Evolutionary conservation across 768 basidiomycete genomes (phyloP).

Genomic region (Hydnomerulius pinastri): DNA sequence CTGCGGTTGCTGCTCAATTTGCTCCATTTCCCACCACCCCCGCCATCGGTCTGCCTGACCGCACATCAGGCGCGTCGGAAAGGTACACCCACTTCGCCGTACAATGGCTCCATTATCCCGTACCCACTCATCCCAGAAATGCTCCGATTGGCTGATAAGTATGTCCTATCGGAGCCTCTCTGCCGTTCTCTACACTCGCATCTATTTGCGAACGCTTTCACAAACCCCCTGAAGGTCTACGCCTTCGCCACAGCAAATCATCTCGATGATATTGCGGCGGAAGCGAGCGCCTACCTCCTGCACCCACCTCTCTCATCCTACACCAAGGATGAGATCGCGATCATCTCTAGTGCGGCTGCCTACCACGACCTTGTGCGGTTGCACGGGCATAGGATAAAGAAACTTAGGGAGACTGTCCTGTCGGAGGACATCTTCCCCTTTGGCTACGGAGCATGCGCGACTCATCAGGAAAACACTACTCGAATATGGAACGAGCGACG

Average conservation of each 20-base stretch:
- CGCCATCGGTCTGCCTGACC: slow-evolving; percentile 39
- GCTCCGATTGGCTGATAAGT: slow-evolving; percentile 66
- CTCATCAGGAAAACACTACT: slow-evolving; percentile 47
- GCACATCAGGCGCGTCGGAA: slow-evolving; percentile 27
- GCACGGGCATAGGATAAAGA: slow-evolving; percentile 57
- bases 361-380: slow-evolving; percentile 65
- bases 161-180: slow-evolving; percentile 51
- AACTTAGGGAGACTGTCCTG: slow-evolving; percentile 51
- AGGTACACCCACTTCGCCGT: slow-evolving; percentile 32
- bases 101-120: slow-evolving; percentile 54
- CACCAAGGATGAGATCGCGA: slow-evolving; percentile 47
- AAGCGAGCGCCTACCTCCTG: slow-evolving; percentile 60
- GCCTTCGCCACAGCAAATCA: slow-evolving; percentile 49
- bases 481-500: slow-evolving; percentile 55
- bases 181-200: slow-evolving; percentile 48
- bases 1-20: slow-evolving; percentile 56
- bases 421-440: slow-evolving; percentile 71
- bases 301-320: slow-evolving; percentile 57
- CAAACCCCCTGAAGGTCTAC: slow-evolving; percentile 61
- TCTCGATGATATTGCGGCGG: slow-evolving; percentile 50
- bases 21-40: slow-evolving; percentile 54
- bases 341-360: slow-evolving; percentile 57
- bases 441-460: slow-evolving; percentile 64
- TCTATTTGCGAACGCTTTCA: slow-evolving; percentile 52
- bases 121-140: slow-evolving; percentile 62